These are phyloP conservation scores for Hyaloscypha variabilis DNA, from an alignment of 495 filamentous ascomycete genomes.

Conservation along the genomic window DNA sequence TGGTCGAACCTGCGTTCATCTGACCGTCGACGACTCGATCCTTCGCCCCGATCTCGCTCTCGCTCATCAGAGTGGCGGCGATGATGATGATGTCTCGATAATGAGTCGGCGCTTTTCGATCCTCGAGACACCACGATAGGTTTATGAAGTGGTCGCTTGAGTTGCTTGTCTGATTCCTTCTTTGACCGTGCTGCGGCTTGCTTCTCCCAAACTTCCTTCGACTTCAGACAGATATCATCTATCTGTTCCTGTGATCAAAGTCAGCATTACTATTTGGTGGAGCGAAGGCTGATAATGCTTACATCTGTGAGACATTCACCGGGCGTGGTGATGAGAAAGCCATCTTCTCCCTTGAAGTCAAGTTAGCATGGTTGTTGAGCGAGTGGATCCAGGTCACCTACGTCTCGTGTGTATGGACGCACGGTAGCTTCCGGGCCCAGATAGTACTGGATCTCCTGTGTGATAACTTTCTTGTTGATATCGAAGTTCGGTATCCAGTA, in stretches of 20 bases:
- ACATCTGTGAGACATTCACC: slow-evolving; percentile 57
- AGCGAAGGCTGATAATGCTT: slow-evolving; percentile 30
- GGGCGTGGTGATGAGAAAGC: slow-evolving; percentile 57
- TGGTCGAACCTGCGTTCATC: slow-evolving; percentile 21
- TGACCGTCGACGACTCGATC: slow-evolving; percentile 12
- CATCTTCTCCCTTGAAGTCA: slow-evolving; percentile 52
- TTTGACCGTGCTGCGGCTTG: slow-evolving; percentile 55
- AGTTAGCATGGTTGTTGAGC: slow-evolving; percentile 35
- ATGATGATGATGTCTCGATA: neutral
- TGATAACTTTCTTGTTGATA: slow-evolving; percentile 60
- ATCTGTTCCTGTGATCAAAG: slow-evolving; percentile 51
- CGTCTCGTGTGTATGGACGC: slow-evolving; percentile 54
- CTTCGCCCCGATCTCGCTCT: slow-evolving; percentile 14
- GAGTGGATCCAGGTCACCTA: slow-evolving; percentile 32
- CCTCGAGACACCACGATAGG: slow-evolving; percentile 50
- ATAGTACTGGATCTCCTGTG: slow-evolving; percentile 57
- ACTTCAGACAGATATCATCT: slow-evolving; percentile 58
- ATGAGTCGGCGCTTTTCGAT: slow-evolving; percentile 24
- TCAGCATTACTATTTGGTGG: slow-evolving; percentile 15
- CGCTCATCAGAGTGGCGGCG: slow-evolving; percentile 21
- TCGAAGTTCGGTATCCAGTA: slow-evolving; percentile 60
- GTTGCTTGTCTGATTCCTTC: slow-evolving; percentile 46
- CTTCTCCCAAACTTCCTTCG: slow-evolving; percentile 56
- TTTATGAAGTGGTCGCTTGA: slow-evolving; percentile 57
- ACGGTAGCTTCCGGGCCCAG: slow-evolving; percentile 56